Evolutionary conservation across 2,329 filamentous ascomycete genomes (phyloP).

Genomic region (Fusarium dlaminii): DNA sequence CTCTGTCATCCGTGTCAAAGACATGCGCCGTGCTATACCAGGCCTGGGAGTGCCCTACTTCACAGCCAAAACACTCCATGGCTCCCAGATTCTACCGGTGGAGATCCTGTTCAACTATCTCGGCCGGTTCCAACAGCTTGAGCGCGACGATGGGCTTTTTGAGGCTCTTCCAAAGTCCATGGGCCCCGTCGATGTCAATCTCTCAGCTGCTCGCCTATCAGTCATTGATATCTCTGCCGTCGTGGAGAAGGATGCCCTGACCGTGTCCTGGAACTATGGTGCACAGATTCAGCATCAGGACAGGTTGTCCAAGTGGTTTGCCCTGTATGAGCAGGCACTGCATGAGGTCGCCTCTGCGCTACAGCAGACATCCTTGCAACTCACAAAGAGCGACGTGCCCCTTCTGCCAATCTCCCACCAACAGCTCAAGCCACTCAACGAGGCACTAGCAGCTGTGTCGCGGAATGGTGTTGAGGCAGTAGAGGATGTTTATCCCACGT

Average conservation of each 20-base stretch:
- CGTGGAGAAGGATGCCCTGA: not conserved
- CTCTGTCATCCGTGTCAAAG: not conserved
- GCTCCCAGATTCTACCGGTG: not conserved
- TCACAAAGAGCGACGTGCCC: constrained; percentile 2
- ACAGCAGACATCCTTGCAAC: not conserved
- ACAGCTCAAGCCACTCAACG: not conserved
- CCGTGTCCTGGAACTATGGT: not conserved
- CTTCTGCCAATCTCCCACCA: not conserved
- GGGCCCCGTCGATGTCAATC: not conserved
- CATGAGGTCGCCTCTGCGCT: not conserved
- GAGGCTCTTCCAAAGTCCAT: not conserved
- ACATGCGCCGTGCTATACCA: not conserved
- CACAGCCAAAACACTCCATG: not conserved
- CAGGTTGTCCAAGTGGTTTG: not conserved
- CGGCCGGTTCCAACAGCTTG: not conserved
- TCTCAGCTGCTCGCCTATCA: not conserved
- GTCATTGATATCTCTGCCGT: not conserved
- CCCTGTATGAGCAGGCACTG: not conserved
- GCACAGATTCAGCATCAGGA: not conserved
- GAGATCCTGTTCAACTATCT: not conserved
- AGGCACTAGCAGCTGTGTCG: not conserved
- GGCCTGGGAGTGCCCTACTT: not conserved
- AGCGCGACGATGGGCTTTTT: not conserved
- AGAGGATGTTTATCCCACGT: constrained; percentile 6
- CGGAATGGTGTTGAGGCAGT: not conserved